phyloP scores from a whole-genome alignment of 805 yeast genomes.

The Yarrowia sp. region DNA sequence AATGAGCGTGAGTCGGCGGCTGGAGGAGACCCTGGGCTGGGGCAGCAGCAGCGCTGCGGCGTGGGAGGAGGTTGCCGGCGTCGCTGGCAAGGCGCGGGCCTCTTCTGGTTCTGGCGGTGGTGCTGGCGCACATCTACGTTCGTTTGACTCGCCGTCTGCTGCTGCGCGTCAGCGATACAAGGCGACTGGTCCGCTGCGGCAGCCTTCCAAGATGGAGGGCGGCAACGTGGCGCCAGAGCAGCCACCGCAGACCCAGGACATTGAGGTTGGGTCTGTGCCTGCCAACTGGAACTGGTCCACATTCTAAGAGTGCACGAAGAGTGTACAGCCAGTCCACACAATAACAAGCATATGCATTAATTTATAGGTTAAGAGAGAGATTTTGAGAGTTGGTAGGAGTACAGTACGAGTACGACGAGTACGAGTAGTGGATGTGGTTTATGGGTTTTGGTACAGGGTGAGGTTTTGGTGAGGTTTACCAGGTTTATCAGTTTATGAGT shows the following conservation, averaged over 20 bases:
- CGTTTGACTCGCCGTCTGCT: neutral
- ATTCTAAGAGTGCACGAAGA: slow-evolving; percentile 43
- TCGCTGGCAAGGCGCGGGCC: slow-evolving; percentile 16
- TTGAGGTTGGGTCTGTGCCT: slow-evolving; percentile 52
- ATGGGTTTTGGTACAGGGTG: no score
- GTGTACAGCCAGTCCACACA: neutral
- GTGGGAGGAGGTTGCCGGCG: slow-evolving; percentile 30
- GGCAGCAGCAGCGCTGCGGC: slow-evolving; percentile 27
- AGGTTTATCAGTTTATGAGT: no score
- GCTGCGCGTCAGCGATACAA: neutral
- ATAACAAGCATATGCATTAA: slow-evolving; percentile 18
- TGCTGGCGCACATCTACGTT: neutral
- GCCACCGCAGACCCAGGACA: slow-evolving; percentile 24
- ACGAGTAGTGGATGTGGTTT: neutral
- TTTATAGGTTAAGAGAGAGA: slow-evolving; percentile 9
- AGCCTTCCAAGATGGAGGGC: neutral
- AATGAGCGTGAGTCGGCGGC: slow-evolving; percentile 39
- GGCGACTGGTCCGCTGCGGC: neutral
- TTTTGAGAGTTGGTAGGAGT: neutral
- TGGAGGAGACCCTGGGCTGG: slow-evolving; percentile 20
- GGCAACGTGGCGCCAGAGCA: neutral
- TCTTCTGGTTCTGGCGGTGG: neutral
- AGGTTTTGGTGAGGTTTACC: no score
- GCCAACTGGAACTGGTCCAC: slow-evolving; percentile 83
- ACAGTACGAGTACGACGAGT: no score